Percentiles rank a stretch among this genome's conserved stretches.
These are phyloP conservation scores for Corchorus olitorius DNA, from an alignment of 345 rosid genomes.

Conservation along the genomic window DNA sequence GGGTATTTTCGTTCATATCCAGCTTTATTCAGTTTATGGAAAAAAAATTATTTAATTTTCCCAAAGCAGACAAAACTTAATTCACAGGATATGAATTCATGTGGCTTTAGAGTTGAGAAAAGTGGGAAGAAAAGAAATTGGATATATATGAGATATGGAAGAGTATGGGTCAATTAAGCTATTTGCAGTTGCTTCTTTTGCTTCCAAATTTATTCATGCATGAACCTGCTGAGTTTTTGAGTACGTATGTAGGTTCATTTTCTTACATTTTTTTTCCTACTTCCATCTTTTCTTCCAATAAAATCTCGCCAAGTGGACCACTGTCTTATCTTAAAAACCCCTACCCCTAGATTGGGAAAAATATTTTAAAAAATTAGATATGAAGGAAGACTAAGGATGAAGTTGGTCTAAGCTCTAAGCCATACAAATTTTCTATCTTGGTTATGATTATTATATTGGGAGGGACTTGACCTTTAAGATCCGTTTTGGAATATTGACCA, in stretches of 20 bases:
- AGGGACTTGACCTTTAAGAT: conserved; percentile 33
- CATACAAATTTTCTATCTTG: neutral
- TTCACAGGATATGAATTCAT: neutral
- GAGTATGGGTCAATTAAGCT: neutral
- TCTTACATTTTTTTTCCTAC: neutral
- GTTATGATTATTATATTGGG: conserved; percentile 11
- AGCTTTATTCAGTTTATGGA: no score
- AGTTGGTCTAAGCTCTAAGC: neutral
- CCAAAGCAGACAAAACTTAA: neutral
- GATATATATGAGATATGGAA: neutral
- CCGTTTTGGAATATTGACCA: conserved; percentile 25
- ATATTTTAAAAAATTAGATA: neutral
- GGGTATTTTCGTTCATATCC: neutral
- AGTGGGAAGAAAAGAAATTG: neutral
- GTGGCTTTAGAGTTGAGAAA: conserved; percentile 4
- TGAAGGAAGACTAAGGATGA: neutral
- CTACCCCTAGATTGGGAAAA: neutral
- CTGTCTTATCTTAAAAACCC: neutral
- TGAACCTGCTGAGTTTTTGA: conserved; percentile 20
- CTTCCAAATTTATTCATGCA: conserved; percentile 37
- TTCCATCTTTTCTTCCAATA: neutral
- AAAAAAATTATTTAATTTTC: no score
- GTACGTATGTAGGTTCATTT: conserved; percentile 10
- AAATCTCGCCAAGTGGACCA: neutral
- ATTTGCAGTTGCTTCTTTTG: neutral